Base-by-base conservation (phyloP, 176 grass and related monocot genomes). In the Eremochloa ophiuroides region DNA sequence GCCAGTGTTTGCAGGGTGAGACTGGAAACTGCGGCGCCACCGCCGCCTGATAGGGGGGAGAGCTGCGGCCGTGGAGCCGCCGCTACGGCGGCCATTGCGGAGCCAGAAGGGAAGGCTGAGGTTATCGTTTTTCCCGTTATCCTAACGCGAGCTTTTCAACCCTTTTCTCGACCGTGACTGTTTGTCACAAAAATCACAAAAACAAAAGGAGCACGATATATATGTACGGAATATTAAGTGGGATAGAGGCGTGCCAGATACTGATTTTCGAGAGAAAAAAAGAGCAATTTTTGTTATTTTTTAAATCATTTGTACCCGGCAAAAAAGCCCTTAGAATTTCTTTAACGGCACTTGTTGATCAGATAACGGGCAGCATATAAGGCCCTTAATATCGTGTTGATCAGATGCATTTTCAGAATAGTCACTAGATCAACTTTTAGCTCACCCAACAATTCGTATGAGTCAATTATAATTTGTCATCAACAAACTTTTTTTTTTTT, bases 101-200 rank as follows among this genome's bases (percentile, higher is more conserved):
- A 2, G 35, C 1, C 6, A 16, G 42, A 23, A 34, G 11, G 7
- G 7, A 25, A 62, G 31, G 7, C 10, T 80, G 87, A 67, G 81
- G 87, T 42, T 31, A 47, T 80, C 75, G 81, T 84, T 75, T 80
- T 69, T 84, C 40, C 16, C 6, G 48, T 80, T 88, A 88, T 88
- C 87, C 80, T 39, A 38, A 62, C 29, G 62, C 18, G 66, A 69
- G 7, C 27, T 16, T 20, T 68, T 80, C 35, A 8, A 6, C 33
- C 1, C 8, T 14, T 39, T n/a, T 25, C 66, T 25, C 2, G 4
- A 23, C 56, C n/a, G 3, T 69, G 4, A 53, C 50, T 53, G 50
- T 53, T 20, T 53, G 7, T 9, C 50, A 22, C 50, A 53, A 53
- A 53, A 22, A 9, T 0, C 18, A 9, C 22, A 53, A 53, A 18